Evolutionary conservation across 2,329 filamentous ascomycete species (phyloP).

Genomic region (Curvularia hawaiiensis): DNA sequence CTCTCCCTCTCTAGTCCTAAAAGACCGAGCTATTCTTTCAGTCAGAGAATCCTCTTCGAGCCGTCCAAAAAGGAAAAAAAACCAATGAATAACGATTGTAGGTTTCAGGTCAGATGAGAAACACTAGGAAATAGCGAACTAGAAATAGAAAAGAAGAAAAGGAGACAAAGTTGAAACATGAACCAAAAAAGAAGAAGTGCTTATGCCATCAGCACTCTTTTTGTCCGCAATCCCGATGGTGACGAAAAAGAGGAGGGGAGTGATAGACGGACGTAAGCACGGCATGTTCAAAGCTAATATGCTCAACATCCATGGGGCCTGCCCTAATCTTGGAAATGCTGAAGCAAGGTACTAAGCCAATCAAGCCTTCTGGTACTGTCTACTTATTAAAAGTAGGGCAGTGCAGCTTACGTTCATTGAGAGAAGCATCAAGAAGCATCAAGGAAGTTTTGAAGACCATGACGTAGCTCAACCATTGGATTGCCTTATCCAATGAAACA

Average conservation of each 20-base stretch:
- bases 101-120: no score
- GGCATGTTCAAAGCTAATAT: neutral
- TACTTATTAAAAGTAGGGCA: conserved; percentile 15
- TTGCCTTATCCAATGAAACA: neutral
- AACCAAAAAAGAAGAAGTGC: neutral
- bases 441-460: neutral
- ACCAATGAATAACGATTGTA: neutral
- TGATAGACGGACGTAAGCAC: neutral
- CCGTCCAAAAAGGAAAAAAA: no score
- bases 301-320: neutral
- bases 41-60: neutral
- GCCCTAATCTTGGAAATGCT: neutral
- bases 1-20: neutral
- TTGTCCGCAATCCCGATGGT: neutral
- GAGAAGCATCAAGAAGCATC: neutral
- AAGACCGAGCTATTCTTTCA: neutral
- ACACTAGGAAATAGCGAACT: neutral
- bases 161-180: no score
- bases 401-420: neutral
- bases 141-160: neutral
- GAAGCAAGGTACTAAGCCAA: neutral
- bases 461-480: neutral
- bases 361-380: neutral
- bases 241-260: neutral
- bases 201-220: neutral